Base-by-base conservation (phyloP, 345 rosid genomes). In the Rhizophora mangle region DNA sequence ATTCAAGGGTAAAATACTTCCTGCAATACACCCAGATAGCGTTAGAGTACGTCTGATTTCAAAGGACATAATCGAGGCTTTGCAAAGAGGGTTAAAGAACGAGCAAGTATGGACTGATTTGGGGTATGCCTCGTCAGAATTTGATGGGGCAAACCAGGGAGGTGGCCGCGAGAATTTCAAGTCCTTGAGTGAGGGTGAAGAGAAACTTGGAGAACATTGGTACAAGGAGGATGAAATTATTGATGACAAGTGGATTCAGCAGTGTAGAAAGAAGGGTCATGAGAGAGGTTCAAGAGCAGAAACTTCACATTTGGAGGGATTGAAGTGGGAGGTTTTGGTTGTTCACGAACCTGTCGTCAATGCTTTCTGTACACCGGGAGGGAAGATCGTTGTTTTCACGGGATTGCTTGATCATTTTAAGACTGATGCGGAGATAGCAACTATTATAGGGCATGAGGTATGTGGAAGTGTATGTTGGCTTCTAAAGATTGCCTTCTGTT, bases 361-460 rank as follows among this genome's bases (percentile, higher is more conserved):
- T 71, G 99, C 99, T 36, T 83, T 92, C 63, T 92, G 96, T 71
- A 80, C 90, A 68, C 98, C 98, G 36, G 96, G 91, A 60, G 98
- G 97, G 63, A 90, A 92, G 81, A 88, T 95, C 69, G 98, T 92
- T 26, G 94, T 95, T 13, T 92, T 86, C 68, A 84, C 96, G 2
- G 99, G 99, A 22, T 77, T 95, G 81, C 82, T 92, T n/a, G 68
- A 92, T 22, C 89, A 82, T 73, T 88, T 95, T 64, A 86, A 43
- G 72, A 85, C 81, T 55, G 91, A 95, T 86, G 91, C 85, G 0
- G 97, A 95, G 88, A 81, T 95, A 71, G 99, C 97, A 21, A 90
- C 99, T 26, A 83, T 95, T 53, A 80, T 95, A 21, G 96, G 91
- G 0, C 98, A 95, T 65, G 98, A 95, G 96, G 99, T 92, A 80